These are phyloP conservation scores for Eimeria falciformis DNA, from an alignment of 169 alveolate species.

Conservation along the genomic window DNA sequence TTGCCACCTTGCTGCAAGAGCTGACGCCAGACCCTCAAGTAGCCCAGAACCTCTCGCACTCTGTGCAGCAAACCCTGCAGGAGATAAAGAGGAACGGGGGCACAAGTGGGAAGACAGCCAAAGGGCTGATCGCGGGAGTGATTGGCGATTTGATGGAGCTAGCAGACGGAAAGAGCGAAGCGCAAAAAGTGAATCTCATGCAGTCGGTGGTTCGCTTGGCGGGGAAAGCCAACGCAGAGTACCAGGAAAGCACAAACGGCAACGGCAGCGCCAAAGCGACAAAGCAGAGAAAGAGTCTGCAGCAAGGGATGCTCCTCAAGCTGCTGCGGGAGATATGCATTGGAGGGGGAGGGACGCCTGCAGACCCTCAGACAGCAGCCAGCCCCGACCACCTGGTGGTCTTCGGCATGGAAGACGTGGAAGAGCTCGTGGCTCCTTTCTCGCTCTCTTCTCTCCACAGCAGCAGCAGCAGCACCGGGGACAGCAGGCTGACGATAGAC, in stretches of 20 bases:
- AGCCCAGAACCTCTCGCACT: constrained; percentile 2
- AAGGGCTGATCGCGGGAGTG: constrained; percentile 16
- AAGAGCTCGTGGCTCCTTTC: constrained; percentile 55
- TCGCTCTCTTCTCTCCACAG: constrained; percentile 28
- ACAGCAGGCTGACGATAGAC: neutral
- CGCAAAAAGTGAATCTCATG: constrained; percentile 32
- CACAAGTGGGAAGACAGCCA: neutral
- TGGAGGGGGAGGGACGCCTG: neutral
- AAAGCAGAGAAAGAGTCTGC: neutral
- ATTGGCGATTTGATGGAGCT: constrained; percentile 36
- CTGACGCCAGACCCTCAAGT: constrained; percentile 14
- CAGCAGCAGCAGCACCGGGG: constrained; percentile 27
- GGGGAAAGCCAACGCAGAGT: constrained; percentile 7
- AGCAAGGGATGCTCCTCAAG: neutral
- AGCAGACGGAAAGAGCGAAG: constrained; percentile 8
- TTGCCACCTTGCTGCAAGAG: constrained; percentile 22
- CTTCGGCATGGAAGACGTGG: constrained; percentile 47
- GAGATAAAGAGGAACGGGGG: neutral
- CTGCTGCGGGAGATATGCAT: constrained; percentile 28
- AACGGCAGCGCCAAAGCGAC: constrained; percentile 16
- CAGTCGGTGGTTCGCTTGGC: constrained; percentile 48
- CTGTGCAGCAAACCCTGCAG: neutral
- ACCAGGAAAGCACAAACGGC: constrained; percentile 12
- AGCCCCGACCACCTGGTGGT: neutral
- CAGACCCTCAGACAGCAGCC: neutral